Base-by-base conservation (phyloP, 78 protist genomes). In the Bigelowiella natans region DNA sequence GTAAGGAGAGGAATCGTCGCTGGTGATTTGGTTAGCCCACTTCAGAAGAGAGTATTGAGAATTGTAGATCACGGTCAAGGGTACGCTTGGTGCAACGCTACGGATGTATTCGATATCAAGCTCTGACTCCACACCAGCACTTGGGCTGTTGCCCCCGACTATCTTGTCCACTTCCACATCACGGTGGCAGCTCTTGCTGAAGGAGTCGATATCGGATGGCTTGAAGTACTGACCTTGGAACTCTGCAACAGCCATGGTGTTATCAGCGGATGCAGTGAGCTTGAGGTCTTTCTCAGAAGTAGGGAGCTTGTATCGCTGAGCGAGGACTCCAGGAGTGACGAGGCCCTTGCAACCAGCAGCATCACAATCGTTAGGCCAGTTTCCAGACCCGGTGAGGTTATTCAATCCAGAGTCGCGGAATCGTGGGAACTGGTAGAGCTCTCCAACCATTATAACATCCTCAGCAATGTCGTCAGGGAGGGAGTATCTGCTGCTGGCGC, bases 141-240 rank as follows among this genome's bases (percentile, higher is more conserved):
- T 51, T 11, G 34, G 34, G 11, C 18, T 51, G 82, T 11, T 18
- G 82, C 11, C 11, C 18, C 82, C 82, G n/a, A n/a, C n/a, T n/a
- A n/a, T n/a, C n/a, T n/a, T n/a, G n/a, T n/a, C n/a, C n/a, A n/a
- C n/a, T 28, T 51, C 18, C 82, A 39, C 89, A 2, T 87, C 73
- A 1, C 7, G 38, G 30, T 29, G 18, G 63, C 89, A 87, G 73
- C 2, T 1, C 0, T 39, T 30, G 89, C 34, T 26, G 28, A 87
- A 87, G 7, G 0, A 11, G 26, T 0, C 82, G 1, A 87, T 63
- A 82, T 87, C 89, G 1, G 1, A 0, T n/a, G 29, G 1, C 37
- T 87, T 28, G 73, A 31, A 87, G 73, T 87, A 38, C 89, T 87
- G 89, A 37, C 73, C 63, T 37, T 87, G 89, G 89, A 39, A 87